Conservation (phyloP, 257 asterid species). For the Rhazya stricta region DNA sequence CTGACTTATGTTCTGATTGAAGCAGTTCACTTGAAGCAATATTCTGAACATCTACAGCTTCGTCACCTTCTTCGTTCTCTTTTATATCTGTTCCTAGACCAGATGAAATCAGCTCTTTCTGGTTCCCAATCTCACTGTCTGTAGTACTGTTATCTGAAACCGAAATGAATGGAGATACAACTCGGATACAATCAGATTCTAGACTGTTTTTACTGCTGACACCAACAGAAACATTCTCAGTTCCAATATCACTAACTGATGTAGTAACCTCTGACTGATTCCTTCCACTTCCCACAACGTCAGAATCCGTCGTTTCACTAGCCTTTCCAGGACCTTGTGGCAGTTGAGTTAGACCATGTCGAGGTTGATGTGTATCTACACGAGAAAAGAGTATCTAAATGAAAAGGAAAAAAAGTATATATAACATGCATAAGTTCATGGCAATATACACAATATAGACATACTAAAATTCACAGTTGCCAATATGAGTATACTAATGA, state of each 20-base stretch:
- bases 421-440: not conserved
- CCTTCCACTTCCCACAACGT: constrained; percentile 20
- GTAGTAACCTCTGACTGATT: constrained; percentile 21
- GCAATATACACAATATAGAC: not conserved
- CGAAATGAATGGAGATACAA: constrained; percentile 18
- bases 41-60: not conserved
- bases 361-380: constrained; percentile 34
- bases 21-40: constrained; percentile 8
- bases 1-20: constrained; percentile 10
- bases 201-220: constrained; percentile 7
- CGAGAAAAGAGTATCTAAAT: constrained; percentile 10
- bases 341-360: constrained; percentile 19
- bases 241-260: constrained; percentile 13
- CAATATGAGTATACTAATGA: not conserved
- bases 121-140: constrained; percentile 19
- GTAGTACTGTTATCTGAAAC: constrained; percentile 6
- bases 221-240: constrained; percentile 28
- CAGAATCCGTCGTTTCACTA: constrained; percentile 19
- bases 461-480: not conserved
- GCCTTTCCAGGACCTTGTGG: not conserved
- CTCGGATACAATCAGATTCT: constrained; percentile 14
- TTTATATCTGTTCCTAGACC: constrained; percentile 16
- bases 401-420: not conserved
- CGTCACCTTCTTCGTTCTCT: constrained; percentile 19
- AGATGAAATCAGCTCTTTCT: constrained; percentile 17